phyloP scores from a whole-genome alignment of 345 rosid genomes.

The Orychophragmus violaceus region DNA sequence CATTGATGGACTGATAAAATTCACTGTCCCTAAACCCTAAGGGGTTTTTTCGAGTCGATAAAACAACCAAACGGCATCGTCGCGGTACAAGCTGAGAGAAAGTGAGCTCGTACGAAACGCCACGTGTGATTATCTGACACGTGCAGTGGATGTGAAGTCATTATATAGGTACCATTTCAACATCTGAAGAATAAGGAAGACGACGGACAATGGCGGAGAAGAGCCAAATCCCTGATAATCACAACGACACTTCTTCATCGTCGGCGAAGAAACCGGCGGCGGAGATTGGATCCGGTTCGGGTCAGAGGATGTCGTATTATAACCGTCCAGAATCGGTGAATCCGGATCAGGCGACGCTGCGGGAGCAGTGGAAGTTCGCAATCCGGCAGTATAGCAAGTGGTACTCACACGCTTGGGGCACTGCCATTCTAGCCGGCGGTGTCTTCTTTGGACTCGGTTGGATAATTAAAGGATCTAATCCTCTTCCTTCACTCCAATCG shows the following conservation, averaged over 20 bases:
- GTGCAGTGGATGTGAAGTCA: neutral
- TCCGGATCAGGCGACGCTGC: conserved; percentile 67
- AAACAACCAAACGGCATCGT: neutral
- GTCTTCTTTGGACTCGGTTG: conserved; percentile 85
- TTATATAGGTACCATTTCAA: neutral
- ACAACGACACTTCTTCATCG: neutral
- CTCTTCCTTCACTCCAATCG: conserved; percentile 59
- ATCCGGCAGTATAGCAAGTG: conserved; percentile 66
- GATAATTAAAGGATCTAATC: conserved; percentile 82
- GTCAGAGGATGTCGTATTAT: conserved; percentile 41
- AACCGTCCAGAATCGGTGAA: conserved; percentile 59
- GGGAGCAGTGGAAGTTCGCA: conserved; percentile 88
- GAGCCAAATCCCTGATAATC: conserved; percentile 6
- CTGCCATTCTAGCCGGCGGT: conserved; percentile 77
- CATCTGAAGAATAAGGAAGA: neutral
- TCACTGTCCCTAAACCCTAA: conserved; percentile 17
- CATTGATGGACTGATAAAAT: conserved; percentile 20
- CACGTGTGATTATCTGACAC: neutral
- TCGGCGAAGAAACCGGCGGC: conserved; percentile 26
- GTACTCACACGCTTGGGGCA: conserved; percentile 92
- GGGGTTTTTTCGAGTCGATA: conserved; percentile 3
- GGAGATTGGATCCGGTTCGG: conserved; percentile 25
- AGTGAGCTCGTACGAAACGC: neutral
- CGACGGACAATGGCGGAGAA: conserved; percentile 11
- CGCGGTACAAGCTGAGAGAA: neutral